Evolutionary conservation across 1,139 yeast species (phyloP).

Genomic region (Candida sp.): DNA sequence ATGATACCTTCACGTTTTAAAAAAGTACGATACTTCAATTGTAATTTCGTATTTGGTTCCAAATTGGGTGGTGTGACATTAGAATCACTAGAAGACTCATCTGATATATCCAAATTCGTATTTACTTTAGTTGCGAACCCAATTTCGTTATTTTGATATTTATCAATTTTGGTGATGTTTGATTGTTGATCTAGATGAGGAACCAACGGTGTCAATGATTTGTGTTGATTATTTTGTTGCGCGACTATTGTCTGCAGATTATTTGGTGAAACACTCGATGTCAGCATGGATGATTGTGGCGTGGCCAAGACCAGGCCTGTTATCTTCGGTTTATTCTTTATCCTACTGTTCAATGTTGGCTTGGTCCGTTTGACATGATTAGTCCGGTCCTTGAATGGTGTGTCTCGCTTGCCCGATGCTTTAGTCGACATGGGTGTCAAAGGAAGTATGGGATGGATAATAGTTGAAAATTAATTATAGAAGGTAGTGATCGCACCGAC

Average conservation of each 20-base stretch:
- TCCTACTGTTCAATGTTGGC: neutral
- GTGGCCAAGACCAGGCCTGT: neutral
- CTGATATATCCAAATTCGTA: neutral
- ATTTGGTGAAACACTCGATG: neutral
- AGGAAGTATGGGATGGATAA: neutral
- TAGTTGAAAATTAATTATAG: neutral
- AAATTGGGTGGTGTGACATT: neutral
- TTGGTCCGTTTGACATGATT: neutral
- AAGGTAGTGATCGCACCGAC: neutral
- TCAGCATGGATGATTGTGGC: neutral
- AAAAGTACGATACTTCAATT: slow-evolving; percentile 30
- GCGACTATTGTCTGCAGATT: neutral
- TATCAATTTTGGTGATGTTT: slow-evolving; percentile 1
- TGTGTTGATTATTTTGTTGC: neutral
- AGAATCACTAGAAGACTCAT: slow-evolving; percentile 1
- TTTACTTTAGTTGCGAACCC: neutral
- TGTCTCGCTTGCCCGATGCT: neutral
- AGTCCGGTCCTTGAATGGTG: neutral
- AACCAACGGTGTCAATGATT: neutral
- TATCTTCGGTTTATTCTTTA: neutral
- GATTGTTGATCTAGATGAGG: neutral
- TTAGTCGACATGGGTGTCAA: neutral
- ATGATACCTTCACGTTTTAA: slow-evolving; percentile 57
- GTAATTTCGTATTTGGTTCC: slow-evolving; percentile 6
- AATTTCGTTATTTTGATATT: neutral